Evolutionary conservation across 176 grass and related monocot species (phyloP), one percentile per base, ranked within the genome.

Genomic region (Microstegium vimineum): DNA sequence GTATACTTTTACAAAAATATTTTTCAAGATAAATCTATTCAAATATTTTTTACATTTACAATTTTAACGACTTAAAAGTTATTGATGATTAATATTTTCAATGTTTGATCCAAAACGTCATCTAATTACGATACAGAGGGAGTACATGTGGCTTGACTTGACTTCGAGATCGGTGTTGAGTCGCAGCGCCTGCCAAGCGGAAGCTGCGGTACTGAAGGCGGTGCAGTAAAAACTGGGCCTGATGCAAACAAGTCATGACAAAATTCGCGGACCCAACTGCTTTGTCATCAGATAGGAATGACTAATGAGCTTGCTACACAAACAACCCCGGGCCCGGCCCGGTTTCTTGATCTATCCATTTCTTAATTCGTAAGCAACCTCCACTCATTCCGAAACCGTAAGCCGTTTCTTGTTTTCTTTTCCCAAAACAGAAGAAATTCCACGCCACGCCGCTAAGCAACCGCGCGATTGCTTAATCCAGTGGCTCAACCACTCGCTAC

Each of bases 361-460:
- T 60, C 87, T 84, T 84, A 49, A 10, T 5, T 5, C n/a, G 6
- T 40, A 89, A 89, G 87, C 17, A 68, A 69, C 34, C 69, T 2
- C 11, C 54, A 20, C 12, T 18, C 7, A 18, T 51, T 52, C 47
- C 51, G 51, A 8, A 57, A 57, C 54, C 22, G 54, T 18, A 10
- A 9, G 20, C 18, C 18, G 51, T 54, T 54, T 22, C 6, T 8
- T 22, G 4, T 1, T 54, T 56, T 22, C 12, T 1, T 54, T 56
- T 10, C 22, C 54, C 54, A 10, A 57, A 57, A 23, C 54, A 57
- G 22, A 57, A 9, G 54, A 1, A 57, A 23, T 9, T 56, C 20
- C 20, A 23, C n/a, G 8, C 52, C 8, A n/a, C 52, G 52, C 22
- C 57, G 57, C 57, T 32, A 79, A 79, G 42, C 30, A 67, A 62